phyloP scores from a whole-genome alignment of 345 rosid genomes.

The Crucihimalaya himalaica region DNA sequence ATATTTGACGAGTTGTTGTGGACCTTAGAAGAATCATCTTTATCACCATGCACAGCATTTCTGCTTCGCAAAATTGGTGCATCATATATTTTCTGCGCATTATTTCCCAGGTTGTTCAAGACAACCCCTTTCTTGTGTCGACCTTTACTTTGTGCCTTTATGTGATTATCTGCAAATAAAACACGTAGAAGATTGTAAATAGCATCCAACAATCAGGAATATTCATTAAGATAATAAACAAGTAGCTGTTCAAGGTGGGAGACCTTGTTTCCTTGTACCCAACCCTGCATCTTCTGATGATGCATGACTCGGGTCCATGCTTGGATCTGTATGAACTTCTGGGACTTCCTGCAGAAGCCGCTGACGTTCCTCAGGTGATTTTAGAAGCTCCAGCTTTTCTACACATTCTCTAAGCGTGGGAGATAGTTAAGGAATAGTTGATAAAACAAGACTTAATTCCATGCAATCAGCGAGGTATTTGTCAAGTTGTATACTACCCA shows the following conservation, averaged over 20 bases:
- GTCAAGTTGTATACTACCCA: slow-evolving; percentile 14
- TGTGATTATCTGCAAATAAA: slow-evolving; percentile 46
- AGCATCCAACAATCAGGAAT: slow-evolving; percentile 25
- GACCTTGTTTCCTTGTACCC: slow-evolving; percentile 59
- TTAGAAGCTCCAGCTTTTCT: slow-evolving; percentile 76
- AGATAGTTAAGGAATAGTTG: slow-evolving; percentile 57
- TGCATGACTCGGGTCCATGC: slow-evolving; percentile 53
- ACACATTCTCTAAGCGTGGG: slow-evolving; percentile 82
- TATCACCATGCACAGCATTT: slow-evolving; percentile 39
- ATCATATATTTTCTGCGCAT: slow-evolving; percentile 38
- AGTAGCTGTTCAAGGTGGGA: slow-evolving; percentile 31
- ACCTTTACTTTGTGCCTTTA: slow-evolving; percentile 39
- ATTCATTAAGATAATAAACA: slow-evolving; percentile 15
- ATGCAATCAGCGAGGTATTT: slow-evolving; percentile 20
- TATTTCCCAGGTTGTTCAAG: slow-evolving; percentile 44
- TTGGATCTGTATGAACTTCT: slow-evolving; percentile 63
- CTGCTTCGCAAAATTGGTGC: slow-evolving; percentile 40
- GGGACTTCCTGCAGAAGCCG: slow-evolving; percentile 68
- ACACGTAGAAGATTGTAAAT: slow-evolving; percentile 29
- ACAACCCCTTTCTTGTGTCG: slow-evolving; percentile 40
- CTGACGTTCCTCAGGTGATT: slow-evolving; percentile 69
- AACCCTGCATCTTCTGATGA: slow-evolving; percentile 53
- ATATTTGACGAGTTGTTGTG: slow-evolving; percentile 40
- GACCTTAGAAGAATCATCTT: slow-evolving; percentile 39
- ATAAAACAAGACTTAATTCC: slow-evolving; percentile 17